Base-by-base conservation (phyloP, 306 rosid species). In the Vigna trinervia region DNA sequence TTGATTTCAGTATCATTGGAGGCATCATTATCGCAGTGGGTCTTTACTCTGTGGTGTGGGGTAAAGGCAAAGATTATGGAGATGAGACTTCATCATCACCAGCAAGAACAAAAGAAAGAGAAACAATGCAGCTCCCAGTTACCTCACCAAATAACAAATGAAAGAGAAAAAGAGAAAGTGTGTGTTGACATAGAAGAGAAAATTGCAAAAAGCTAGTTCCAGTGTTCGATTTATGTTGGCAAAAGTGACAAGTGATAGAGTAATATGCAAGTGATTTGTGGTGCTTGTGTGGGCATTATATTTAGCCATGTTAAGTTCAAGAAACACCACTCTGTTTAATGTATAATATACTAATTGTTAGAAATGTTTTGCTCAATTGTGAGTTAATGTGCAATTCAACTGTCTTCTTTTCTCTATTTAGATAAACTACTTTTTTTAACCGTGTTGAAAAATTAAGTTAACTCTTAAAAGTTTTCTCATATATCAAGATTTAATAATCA, bases 21-120 rank as follows among this genome's bases (percentile, higher is more conserved):
- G 91, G 83, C 46, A 61, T 85, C 8, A 63, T 87, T 30, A 90
- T 92, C n/a, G 88, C 91, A 48, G 51, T 86, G 47, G 96, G 96
- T 14, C 92, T 89, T 10, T 90, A 90, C 69, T 56, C 88, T 7
- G 96, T 92, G 47, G 93, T 90, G 77, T 90, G 96, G 97, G 96
- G 96, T 1, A 92, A 92, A 80, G 80, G 86, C 71, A 88, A 88
- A 74, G 97, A 92, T 63, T 47, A 85, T 7, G 20, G 56, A 5
- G 41, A 46, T 22, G 45, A 50, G 64, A 14, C 66, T 4, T 46
- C 68, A 26, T 34, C 62, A 12, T 8, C 72, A 59, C 0, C 51
- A 41, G 45, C 36, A 58, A 41, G 46, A 41, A 23, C 52, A 12
- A 78, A 67, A 52, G 83, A 78, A 65, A 38, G 73, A 14, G 78